phyloP scores from a whole-genome alignment of 2,329 filamentous ascomycete species.

The Fusarium sp. region DNA sequence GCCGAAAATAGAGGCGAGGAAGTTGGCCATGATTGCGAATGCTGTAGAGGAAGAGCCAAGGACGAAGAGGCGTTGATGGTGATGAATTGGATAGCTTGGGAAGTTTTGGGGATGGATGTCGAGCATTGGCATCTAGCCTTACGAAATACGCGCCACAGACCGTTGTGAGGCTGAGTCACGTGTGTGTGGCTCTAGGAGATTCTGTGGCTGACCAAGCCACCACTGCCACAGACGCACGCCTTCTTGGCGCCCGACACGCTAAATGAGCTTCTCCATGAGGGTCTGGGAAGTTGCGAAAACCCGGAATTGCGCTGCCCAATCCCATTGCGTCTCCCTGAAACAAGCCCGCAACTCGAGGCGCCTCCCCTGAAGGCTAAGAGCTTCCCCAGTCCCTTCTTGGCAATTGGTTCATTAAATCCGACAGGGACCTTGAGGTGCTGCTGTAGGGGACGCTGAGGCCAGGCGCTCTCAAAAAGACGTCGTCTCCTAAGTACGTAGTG shows the following conservation, averaged over 20 bases:
- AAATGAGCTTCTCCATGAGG: not conserved
- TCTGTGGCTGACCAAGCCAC: slow-evolving; percentile 26
- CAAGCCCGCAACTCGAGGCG: slow-evolving; percentile 9
- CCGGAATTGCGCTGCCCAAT: slow-evolving; percentile 7
- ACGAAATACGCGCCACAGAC: slow-evolving; percentile 34
- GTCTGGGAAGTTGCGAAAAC: not conserved
- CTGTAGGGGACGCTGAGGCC: slow-evolving; percentile 20
- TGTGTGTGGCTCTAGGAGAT: slow-evolving; percentile 43
- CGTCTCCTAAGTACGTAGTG: slow-evolving; percentile 22
- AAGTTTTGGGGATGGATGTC: slow-evolving; percentile 31
- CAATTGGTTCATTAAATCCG: slow-evolving; percentile 34
- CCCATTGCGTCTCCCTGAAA: slow-evolving; percentile 20
- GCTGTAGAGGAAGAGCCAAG: slow-evolving; percentile 1
- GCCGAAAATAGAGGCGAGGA: slow-evolving; percentile 98
- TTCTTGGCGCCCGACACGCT: not conserved
- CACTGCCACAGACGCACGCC: slow-evolving; percentile 4
- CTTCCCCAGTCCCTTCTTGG: slow-evolving; percentile 31
- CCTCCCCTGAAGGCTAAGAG: slow-evolving; percentile 29
- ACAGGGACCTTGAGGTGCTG: slow-evolving; percentile 24
- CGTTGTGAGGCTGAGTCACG: slow-evolving; percentile 44
- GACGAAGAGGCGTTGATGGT: slow-evolving; percentile 14
- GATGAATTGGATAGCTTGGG: slow-evolving; percentile 31
- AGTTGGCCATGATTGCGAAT: slow-evolving; percentile 82
- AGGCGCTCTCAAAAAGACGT: slow-evolving; percentile 11
- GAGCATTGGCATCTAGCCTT: slow-evolving; percentile 36